Conservation (phyloP, 768 basidiomycete genomes). For the Solioccasus polychromus region DNA sequence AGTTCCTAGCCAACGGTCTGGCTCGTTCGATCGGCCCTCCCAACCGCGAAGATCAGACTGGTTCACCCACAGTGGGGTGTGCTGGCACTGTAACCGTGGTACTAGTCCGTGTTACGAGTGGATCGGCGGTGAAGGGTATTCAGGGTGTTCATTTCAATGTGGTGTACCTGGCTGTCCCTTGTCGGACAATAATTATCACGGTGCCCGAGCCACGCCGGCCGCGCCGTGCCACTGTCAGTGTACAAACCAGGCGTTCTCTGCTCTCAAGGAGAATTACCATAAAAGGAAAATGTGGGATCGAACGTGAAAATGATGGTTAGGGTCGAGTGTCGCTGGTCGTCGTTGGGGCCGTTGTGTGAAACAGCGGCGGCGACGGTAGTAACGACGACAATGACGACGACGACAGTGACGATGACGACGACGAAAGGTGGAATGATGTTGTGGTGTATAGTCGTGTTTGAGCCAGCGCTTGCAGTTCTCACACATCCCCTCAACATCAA, state of each 20-base stretch:
- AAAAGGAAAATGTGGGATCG: slow-evolving; percentile 25
- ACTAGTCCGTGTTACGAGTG: too few species aligned
- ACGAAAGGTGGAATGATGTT: not conserved
- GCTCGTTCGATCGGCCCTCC: too few species aligned
- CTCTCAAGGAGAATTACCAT: slow-evolving; percentile 14
- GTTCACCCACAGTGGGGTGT: too few species aligned
- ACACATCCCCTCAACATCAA: slow-evolving; percentile 25
- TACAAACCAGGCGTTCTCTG: not conserved
- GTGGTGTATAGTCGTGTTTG: slow-evolving; percentile 34
- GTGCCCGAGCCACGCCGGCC: too few species aligned
- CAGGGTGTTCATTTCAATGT: too few species aligned
- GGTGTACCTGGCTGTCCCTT: too few species aligned
- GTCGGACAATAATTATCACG: too few species aligned
- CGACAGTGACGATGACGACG: not conserved
- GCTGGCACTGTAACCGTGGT: too few species aligned
- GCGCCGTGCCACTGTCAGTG: too few species aligned
- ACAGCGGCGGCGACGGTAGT: not conserved
- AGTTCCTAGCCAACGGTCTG: too few species aligned
- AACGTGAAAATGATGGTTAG: slow-evolving; percentile 14
- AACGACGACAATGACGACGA: not conserved
- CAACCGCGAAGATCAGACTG: too few species aligned
- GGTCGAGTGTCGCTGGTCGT: not conserved
- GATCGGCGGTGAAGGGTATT: too few species aligned
- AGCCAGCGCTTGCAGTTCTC: slow-evolving; percentile 25
- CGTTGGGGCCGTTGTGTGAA: not conserved